These are phyloP conservation scores for Diospyros lotus DNA, from an alignment of 148 eudicot species.

Conservation along the genomic window DNA sequence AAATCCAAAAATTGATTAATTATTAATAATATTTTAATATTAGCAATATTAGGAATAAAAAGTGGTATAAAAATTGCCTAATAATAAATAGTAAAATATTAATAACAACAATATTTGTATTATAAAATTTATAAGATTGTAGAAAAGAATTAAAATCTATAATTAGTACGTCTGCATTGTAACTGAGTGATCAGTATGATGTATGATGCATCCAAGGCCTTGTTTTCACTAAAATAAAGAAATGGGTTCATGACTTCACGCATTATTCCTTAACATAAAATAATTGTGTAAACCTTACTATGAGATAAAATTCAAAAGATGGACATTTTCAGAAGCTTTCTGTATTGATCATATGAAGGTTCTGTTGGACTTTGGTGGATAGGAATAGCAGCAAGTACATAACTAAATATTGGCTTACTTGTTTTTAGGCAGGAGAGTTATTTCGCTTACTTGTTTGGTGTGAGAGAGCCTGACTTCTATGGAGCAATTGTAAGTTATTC, in stretches of 20 bases:
- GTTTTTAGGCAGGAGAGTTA: slow-evolving; percentile 91
- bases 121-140: too few relatives aligned
- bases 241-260: background rate
- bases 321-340: background rate
- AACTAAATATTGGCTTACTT: slow-evolving; percentile 16
- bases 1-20: too few relatives aligned
- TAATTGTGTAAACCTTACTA: background rate
- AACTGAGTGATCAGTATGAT: too few relatives aligned
- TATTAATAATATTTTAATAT: too few relatives aligned
- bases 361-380: background rate
- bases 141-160: too few relatives aligned
- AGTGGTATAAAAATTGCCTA: too few relatives aligned
- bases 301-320: background rate
- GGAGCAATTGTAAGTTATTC: slow-evolving; percentile 84
- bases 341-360: background rate
- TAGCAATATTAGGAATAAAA: too few relatives aligned
- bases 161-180: too few relatives aligned
- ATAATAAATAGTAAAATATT: too few relatives aligned
- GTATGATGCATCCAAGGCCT: too few relatives aligned
- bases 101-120: too few relatives aligned
- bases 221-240: too few relatives aligned
- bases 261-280: background rate
- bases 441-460: slow-evolving; percentile 97
- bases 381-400: background rate
- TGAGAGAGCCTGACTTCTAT: slow-evolving; percentile 86